A percentile compares a stretch with the other conserved stretches of the same genome.
Evolutionary conservation across 371 early-diverging fungal species (phyloP).

Genomic region (Mucor racemosus): DNA sequence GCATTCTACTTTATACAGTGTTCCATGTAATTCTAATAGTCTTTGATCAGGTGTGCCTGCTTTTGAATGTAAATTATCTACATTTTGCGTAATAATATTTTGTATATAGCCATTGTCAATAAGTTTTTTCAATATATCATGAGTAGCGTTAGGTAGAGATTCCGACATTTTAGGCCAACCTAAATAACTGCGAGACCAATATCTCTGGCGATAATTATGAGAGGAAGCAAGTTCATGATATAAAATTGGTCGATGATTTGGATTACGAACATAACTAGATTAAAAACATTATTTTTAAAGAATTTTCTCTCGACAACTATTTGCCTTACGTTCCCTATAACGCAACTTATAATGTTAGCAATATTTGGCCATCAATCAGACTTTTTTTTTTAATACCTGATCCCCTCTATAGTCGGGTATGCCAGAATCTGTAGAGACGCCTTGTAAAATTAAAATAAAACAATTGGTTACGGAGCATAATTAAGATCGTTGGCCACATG

Average conservation of each 20-base stretch:
- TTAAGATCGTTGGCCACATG: background rate
- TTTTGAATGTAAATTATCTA: conserved; percentile 79
- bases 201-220: conserved; percentile 75
- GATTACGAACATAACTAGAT: conserved; percentile 73
- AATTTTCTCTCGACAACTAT: background rate
- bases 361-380: background rate
- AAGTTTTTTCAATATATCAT: conserved; percentile 63
- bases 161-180: conserved; percentile 75
- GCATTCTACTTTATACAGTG: conserved; percentile 77
- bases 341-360: background rate
- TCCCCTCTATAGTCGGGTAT: conserved; percentile 92
- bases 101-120: conserved; percentile 44
- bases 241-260: conserved; percentile 81
- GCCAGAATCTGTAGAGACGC: conserved; percentile 81
- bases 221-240: conserved; percentile 71
- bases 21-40: conserved; percentile 88
- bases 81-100: conserved; percentile 89
- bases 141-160: conserved; percentile 78
- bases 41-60: conserved; percentile 51
- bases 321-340: conserved; percentile 19
- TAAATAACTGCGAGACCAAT: conserved; percentile 92
- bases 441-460: conserved; percentile 22
- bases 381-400: conserved; percentile 34
- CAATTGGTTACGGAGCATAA: too few relatives aligned
- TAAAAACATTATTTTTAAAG: background rate